These are phyloP conservation scores for Tulasnella sp. DNA, from an alignment of 768 basidiomycete species.

Conservation along the genomic window DNA sequence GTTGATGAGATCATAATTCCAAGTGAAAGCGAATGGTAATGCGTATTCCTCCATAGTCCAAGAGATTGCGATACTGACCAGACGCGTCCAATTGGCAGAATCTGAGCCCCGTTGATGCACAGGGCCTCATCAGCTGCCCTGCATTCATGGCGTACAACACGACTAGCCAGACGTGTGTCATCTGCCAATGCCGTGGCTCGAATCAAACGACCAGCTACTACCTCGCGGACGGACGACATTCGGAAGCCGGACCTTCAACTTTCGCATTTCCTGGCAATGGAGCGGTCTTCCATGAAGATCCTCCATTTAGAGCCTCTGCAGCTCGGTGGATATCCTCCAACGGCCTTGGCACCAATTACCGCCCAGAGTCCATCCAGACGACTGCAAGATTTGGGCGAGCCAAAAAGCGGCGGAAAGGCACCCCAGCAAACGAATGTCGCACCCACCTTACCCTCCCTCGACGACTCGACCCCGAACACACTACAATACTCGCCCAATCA, in stretches of 20 bases:
- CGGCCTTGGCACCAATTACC: not conserved
- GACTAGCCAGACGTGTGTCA: constrained; percentile 2
- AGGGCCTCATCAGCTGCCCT: constrained; percentile 13
- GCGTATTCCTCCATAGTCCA: not conserved
- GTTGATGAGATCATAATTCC: not conserved
- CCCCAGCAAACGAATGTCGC: not conserved
- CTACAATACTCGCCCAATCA: not conserved
- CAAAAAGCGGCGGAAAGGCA: not conserved
- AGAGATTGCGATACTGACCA: not conserved
- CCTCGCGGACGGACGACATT: not conserved
- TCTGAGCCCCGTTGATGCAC: constrained; percentile 7
- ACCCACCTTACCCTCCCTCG: not conserved
- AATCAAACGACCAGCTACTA: not conserved
- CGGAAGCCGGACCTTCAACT: not conserved
- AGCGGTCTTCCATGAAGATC: constrained; percentile 3
- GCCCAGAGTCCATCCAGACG: not conserved
- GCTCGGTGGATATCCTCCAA: not conserved
- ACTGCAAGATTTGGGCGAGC: not conserved
- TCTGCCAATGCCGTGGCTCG: not conserved
- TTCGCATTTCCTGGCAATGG: not conserved
- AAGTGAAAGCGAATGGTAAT: not conserved
- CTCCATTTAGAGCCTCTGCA: not conserved
- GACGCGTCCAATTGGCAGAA: not conserved
- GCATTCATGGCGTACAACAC: not conserved
- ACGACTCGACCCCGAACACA: not conserved